Evolutionary conservation across 2,329 filamentous ascomycete species (phyloP).

Genomic region (Pseudogymnoascus sp.): DNA sequence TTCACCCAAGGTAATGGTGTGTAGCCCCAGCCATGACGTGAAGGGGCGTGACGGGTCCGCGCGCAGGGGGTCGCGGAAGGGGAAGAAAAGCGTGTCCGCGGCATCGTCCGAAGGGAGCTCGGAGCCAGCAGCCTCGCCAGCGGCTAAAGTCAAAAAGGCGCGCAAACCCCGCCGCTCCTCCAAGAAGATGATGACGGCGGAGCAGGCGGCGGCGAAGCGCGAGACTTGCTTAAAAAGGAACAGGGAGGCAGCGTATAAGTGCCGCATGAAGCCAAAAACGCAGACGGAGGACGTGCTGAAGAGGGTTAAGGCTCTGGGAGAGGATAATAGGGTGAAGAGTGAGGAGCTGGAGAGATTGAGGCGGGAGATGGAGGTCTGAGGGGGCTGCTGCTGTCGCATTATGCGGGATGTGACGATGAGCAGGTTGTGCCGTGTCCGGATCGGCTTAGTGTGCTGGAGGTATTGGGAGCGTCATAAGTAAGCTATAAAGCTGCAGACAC

Average conservation of each 20-base stretch:
- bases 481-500: too few relatives aligned
- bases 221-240: conserved; percentile 2
- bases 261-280: conserved; percentile 1
- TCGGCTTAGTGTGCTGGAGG: too few relatives aligned
- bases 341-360: background rate
- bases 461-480: too few relatives aligned
- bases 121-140: too few relatives aligned
- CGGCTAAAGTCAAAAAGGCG: background rate
- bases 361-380: background rate
- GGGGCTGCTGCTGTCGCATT: conserved; percentile 1
- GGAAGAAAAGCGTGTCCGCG: too few relatives aligned
- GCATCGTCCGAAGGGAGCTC: too few relatives aligned
- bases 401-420: background rate
- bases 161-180: background rate
- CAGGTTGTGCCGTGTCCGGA: too few relatives aligned
- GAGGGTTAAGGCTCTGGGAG: background rate
- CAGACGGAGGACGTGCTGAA: background rate
- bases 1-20: background rate
- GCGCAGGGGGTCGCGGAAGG: too few relatives aligned
- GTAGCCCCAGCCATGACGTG: too few relatives aligned
- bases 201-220: background rate
- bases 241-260: conserved; percentile 1
- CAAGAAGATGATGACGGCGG: background rate
- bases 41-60: too few relatives aligned
- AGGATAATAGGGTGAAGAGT: background rate